Conservation (phyloP, 2,329 filamentous ascomycete genomes). For the Phoma sp. region DNA sequence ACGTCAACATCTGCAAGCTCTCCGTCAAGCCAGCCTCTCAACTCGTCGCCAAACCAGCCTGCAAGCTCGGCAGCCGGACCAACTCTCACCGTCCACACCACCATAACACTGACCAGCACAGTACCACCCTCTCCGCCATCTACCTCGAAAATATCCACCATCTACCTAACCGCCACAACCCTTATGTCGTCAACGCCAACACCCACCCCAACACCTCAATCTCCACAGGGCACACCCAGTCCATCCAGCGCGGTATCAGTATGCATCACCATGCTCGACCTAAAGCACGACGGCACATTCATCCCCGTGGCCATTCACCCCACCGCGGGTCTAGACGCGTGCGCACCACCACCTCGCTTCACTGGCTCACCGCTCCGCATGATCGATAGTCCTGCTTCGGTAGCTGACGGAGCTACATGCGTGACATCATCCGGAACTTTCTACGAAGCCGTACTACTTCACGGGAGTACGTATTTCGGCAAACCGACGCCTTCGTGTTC, state of each 20-base stretch:
- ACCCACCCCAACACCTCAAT: not conserved
- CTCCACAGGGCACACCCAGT: not conserved
- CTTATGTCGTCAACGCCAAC: not conserved
- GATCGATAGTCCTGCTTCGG: too few relatives aligned
- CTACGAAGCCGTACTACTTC: not conserved
- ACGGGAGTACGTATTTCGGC: not conserved
- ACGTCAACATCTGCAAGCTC: too few relatives aligned
- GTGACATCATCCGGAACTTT: not conserved
- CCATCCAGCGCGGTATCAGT: not conserved
- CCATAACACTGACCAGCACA: not conserved
- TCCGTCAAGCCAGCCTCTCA: not conserved
- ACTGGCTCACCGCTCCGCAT: conserved; percentile 1
- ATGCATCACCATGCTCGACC: conserved; percentile 2
- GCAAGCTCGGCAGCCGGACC: not conserved
- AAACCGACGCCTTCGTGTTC: not conserved
- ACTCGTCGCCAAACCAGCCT: not conserved
- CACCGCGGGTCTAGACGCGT: not conserved
- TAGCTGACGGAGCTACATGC: too few relatives aligned
- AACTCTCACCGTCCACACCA: not conserved
- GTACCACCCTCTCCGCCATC: not conserved
- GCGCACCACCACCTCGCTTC: not conserved
- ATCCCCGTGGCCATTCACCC: not conserved
- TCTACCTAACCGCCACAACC: not conserved
- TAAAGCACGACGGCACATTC: not conserved
- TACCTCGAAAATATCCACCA: not conserved